Base-by-base conservation (phyloP, 192 early-diverging fungal genomes). In the Podila horticola region DNA sequence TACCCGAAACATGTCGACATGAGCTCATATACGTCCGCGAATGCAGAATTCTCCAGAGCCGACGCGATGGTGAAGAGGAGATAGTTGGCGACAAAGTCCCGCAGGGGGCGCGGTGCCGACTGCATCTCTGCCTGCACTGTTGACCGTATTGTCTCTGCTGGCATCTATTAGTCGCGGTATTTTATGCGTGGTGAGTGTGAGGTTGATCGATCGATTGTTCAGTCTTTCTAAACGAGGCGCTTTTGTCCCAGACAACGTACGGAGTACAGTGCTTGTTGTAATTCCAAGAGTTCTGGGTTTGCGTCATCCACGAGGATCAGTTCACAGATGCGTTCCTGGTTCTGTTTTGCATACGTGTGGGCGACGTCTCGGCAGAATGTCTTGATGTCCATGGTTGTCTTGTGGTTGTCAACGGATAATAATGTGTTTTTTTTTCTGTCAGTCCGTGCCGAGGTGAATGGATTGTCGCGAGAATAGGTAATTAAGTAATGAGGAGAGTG, bases 1-100 rank as follows among this genome's bases (percentile, higher is more conserved):
- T 81, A 81, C 77, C 70, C 62, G 24, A 72, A 81, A 48, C 70
- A 81, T 0, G 66, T 34, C 11, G 71, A 68, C 8, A 81, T 26
- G 3, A 58, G 60, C 20, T 81, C 77, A 19, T 81, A 81, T 11
- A 81, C 63, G 0, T 69, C 71, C 2, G 57, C 55, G 1, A 59
- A 48, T 2, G 51, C 49, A 29, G 70, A 73, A 13, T 60, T 58
- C 11, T 69, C 70, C 30, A 81, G 59, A 5, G 50, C 67, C 0
- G 77, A 68, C n/a, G 65, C 52, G 28, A 81, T 72, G 11, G 70
- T 69, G n/a, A 81, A 81, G 5, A 61, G 33, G 8, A 81, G 62
- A 12, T 69, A 81, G 52, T 73, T 81, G 52, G 77, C 45, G 45
- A 68, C 65, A 15, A 81, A 60, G 13, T 81, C 71, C 38, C 52